Percentiles rank a stretch among this genome's conserved stretches.
phyloP scores from a whole-genome alignment of 139 green algal genomes.

The Dunaliella primolecta region DNA sequence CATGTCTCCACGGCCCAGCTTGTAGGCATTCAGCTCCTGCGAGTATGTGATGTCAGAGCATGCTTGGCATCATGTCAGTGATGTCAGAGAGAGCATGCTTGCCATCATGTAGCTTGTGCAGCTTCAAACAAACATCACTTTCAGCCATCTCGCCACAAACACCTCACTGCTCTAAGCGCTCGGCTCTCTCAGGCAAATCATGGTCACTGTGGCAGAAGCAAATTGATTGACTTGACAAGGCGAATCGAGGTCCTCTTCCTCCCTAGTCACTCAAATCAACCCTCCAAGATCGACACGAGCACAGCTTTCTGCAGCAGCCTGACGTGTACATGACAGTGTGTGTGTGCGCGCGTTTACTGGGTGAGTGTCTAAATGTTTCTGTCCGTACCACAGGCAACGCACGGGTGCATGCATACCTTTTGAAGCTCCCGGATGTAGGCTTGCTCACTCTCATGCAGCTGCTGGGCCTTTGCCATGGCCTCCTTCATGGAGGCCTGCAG shows the following conservation, averaged over 20 bases:
- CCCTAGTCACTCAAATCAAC: too few relatives aligned
- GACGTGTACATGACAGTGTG: not conserved
- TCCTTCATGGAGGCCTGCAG: not conserved
- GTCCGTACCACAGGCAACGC: too few relatives aligned
- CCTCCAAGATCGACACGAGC: too few relatives aligned
- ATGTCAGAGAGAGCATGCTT: not conserved
- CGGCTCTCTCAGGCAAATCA: too few relatives aligned
- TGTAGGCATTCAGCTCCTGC: conserved; percentile 11
- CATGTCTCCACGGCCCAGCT: not conserved
- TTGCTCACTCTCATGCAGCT: not conserved
- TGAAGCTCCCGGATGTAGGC: not conserved
- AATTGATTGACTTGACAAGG: too few relatives aligned
- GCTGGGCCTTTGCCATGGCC: not conserved
- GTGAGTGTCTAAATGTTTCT: too few relatives aligned
- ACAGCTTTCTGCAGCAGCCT: too few relatives aligned
- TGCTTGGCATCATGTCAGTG: not conserved
- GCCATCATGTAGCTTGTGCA: not conserved
- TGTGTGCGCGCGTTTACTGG: not conserved
- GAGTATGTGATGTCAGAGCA: not conserved
- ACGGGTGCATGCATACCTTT: not conserved
- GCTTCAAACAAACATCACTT: too few relatives aligned
- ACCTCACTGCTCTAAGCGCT: too few relatives aligned
- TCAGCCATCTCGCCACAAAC: too few relatives aligned
- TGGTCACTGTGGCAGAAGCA: too few relatives aligned
- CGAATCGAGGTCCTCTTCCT: too few relatives aligned